Base-by-base conservation (phyloP, 1,284 basidiomycete species). In the Trichosporon sp. region DNA sequence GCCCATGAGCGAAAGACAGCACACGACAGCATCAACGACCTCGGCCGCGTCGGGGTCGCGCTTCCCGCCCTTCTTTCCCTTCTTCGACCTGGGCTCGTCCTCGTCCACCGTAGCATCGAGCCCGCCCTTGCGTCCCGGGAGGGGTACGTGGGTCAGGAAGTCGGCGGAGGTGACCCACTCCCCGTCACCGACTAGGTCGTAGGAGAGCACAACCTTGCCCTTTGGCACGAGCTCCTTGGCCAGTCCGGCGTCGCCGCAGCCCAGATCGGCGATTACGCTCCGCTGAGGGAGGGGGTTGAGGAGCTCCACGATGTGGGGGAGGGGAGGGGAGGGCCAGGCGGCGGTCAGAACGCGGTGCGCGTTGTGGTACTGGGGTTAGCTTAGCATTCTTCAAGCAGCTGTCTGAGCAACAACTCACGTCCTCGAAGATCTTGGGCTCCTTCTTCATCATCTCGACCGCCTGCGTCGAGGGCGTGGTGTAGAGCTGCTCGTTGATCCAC, bases 1-100 rank as follows among this genome's bases (percentile, higher is more conserved):
- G 46, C 94, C 93, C 97, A 99, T 99, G 73, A 99, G 86, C 78
- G 94, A 96, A 72, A 99, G 86, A 56, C 95, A 94, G 81, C 95
- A 99, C 35, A 99, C 91, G 1, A 90, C 94, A 4, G 93, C 91
- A 79, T 99, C 96, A 2, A 93, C 93, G 4, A 97, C 83, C 74
- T 92, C 83, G 32, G 75, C 76, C 19, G 76, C 76, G 8, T 43
- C 68, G 48, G 66, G 63, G 48, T 74, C 75, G 19, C 26, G 37
- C 48, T 70, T 68, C 14, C 70, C 70, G 4, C 14, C 64, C n/a
- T 68, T 70, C 70, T 77, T 78, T 2, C 37, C 56, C 89, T n/a
- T 88, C 90, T 74, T 88, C 85, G 19, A 89, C 88, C 40, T 67
- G 14, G 74, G 79, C 4, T 84, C 86, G 40, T 84, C 70, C 63